These are phyloP conservation scores for Thelonectria olida DNA, from an alignment of 2,329 filamentous ascomycete species.

Conservation along the genomic window DNA sequence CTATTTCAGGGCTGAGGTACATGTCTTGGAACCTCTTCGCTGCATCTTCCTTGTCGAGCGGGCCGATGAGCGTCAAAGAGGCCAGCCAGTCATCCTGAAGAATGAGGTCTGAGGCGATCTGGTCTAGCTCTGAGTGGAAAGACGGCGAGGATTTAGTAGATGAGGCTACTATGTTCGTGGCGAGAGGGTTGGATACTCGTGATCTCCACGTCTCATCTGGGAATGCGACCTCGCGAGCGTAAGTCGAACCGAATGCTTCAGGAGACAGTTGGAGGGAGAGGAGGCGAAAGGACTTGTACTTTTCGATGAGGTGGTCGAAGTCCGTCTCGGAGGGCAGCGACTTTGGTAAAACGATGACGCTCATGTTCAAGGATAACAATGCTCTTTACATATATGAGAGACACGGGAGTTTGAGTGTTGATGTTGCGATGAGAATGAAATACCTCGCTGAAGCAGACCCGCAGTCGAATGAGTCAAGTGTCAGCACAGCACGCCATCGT, in stretches of 20 bases:
- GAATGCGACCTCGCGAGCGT: slow-evolving; percentile 7
- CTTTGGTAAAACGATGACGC: background rate
- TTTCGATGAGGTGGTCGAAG: slow-evolving; percentile 4
- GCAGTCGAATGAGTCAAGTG: background rate
- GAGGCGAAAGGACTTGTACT: slow-evolving; percentile 21
- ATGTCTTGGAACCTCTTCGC: slow-evolving; percentile 1
- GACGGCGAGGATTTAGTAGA: background rate
- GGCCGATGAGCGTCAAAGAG: slow-evolving; percentile 20
- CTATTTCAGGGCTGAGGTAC: background rate
- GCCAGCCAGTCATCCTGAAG: slow-evolving; percentile 21
- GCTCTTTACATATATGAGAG: no score
- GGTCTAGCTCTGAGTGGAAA: background rate
- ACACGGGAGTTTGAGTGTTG: background rate
- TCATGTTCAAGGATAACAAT: background rate
- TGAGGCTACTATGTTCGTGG: slow-evolving; percentile 2
- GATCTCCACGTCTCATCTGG: slow-evolving; percentile 8
- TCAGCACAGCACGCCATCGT: background rate
- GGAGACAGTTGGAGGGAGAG: slow-evolving; percentile 21
- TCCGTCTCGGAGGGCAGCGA: background rate
- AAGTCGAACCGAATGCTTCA: slow-evolving; percentile 23
- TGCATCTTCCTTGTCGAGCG: slow-evolving; percentile 2
- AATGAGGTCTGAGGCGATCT: background rate
- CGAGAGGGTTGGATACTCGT: slow-evolving; percentile 10
- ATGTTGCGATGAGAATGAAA: background rate
- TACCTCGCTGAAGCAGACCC: no score